These are phyloP conservation scores for Ziziphus jujuba DNA, from an alignment of 306 rosid genomes.

Conservation along the genomic window DNA sequence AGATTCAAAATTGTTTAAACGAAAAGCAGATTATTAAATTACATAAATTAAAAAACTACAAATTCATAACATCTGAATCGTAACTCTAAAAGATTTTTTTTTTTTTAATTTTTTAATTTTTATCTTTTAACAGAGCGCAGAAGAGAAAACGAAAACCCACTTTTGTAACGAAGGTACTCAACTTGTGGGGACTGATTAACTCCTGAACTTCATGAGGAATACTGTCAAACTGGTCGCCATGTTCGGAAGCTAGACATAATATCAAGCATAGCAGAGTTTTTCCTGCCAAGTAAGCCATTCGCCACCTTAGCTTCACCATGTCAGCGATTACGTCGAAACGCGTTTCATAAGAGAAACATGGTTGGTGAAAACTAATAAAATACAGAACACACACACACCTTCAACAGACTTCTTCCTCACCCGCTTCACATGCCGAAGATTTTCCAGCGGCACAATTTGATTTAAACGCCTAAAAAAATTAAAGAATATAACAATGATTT, in stretches of 20 bases:
- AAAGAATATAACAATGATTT: neutral
- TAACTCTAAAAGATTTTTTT: neutral
- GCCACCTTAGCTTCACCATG: too few relatives aligned
- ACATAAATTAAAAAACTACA: too few relatives aligned
- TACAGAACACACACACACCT: conserved; percentile 28
- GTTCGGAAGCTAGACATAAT: conserved; percentile 61
- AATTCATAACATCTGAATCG: too few relatives aligned
- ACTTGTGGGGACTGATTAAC: conserved; percentile 60
- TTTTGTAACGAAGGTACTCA: conserved; percentile 85
- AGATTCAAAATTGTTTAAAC: conserved; percentile 14
- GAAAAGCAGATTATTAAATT: neutral
- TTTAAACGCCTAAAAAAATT: conserved; percentile 62
- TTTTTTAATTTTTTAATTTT: neutral
- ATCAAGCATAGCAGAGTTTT: conserved; percentile 54
- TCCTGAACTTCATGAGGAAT: conserved; percentile 52
- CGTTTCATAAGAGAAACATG: neutral
- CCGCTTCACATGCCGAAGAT: conserved; percentile 75
- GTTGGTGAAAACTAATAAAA: too few relatives aligned
- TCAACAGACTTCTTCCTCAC: conserved; percentile 61
- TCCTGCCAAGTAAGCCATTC: conserved; percentile 50
- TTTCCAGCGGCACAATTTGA: conserved; percentile 63
- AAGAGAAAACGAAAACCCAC: conserved; percentile 55
- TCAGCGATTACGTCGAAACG: too few relatives aligned
- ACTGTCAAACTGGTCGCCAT: conserved; percentile 43
- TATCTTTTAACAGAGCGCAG: too few relatives aligned